A percentile compares a stretch with the other conserved stretches of the same genome.
Conservation (phyloP, 805 yeast genomes). For the Saturnispora saitoi region DNA sequence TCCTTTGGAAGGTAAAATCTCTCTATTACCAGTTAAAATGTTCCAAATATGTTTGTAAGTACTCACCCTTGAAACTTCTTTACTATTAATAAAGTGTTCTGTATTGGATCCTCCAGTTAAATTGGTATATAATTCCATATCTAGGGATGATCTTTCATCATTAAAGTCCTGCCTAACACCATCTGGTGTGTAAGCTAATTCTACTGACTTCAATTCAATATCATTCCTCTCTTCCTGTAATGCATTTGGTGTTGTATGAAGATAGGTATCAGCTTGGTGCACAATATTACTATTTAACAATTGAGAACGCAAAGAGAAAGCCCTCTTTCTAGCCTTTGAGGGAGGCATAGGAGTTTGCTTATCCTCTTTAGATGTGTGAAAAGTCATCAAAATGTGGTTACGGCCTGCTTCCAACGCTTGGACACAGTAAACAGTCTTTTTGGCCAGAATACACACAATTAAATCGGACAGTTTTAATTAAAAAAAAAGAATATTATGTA, state of each 20-base stretch:
- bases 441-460: too few relatives aligned
- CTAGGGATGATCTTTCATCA: constrained; percentile 8
- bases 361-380: background rate
- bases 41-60: background rate
- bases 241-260: constrained; percentile 10
- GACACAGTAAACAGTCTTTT: too few relatives aligned
- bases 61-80: background rate
- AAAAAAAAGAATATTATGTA: too few relatives aligned
- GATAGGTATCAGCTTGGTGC: constrained; percentile 18
- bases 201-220: constrained; percentile 29
- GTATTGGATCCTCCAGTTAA: background rate
- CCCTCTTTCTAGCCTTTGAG: constrained; percentile 42
- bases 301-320: constrained; percentile 60
- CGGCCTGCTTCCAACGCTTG: background rate
- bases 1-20: constrained; percentile 45
- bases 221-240: constrained; percentile 17
- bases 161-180: constrained; percentile 18
- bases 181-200: constrained; percentile 22
- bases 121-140: background rate
- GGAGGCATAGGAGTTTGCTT: constrained; percentile 15
- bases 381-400: background rate
- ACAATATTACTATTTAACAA: constrained; percentile 39
- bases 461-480: too few relatives aligned
- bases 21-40: constrained; percentile 36
- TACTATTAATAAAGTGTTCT: constrained; percentile 16